Base-by-base conservation (phyloP, 2,329 filamentous ascomycete genomes). In the Trichoderma breve region DNA sequence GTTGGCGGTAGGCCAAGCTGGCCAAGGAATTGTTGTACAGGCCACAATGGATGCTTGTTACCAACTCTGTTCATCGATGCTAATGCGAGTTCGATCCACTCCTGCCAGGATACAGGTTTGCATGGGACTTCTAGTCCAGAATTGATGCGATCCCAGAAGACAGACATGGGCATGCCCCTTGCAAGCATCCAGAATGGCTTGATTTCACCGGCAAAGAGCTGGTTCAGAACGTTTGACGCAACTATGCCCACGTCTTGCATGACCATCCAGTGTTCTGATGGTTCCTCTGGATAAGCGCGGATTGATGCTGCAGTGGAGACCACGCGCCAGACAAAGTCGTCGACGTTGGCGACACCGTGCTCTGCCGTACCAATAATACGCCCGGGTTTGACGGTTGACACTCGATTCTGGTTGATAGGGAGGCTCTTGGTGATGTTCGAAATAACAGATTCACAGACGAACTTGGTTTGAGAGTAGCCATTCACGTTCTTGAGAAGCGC, bases 381-480 rank as follows among this genome's bases (percentile, higher is more conserved):
- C 0, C 76, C 76, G 1, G 76, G 76, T 43, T 76, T 78, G 6
- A 78, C 60, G 2, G 74, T 72, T 2, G 72, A 75, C 8, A 75
- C 55, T 1, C 71, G 71, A 26, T 73, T 72, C n/a, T 73, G 74
- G 4, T 47, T n/a, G 18, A 9, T 14, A 1, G 53, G 65, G 0
- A 61, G 70, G 7, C 60, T 47, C 14, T 32, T 12, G 7, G 69
- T 43, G 1, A 71, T 51, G 3, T 74, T 72, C 9, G 66, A 34
- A 2, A 77, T 73, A 3, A 77, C 47, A 3, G 62, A 28, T 30
- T 77, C 76, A 14, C 76, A 73, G 15, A 77, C 75, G 9, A 75
- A 75, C 24, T 78, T 78, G 4, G 73, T 76, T 67, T 77, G 76
- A 11, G 66, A 70, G 34, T 78, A 78, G 12, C 74, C 75, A 18